These are phyloP conservation scores for Rhynchosporium graminicola DNA, from an alignment of 2,329 filamentous ascomycete genomes.

Conservation along the genomic window DNA sequence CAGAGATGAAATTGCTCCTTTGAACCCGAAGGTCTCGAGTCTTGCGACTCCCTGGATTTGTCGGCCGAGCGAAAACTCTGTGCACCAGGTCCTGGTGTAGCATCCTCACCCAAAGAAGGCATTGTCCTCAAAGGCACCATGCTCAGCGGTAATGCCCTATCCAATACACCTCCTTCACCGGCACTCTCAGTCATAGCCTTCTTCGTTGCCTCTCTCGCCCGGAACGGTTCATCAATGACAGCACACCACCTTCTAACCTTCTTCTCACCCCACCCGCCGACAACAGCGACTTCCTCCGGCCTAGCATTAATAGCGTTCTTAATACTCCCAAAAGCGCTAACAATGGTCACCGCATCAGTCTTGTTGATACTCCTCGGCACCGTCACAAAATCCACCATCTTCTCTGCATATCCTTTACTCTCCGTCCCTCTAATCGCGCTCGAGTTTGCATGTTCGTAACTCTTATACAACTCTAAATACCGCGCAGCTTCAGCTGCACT, in stretches of 20 bases:
- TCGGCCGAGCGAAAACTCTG: background rate
- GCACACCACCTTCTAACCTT: slow-evolving; percentile 87
- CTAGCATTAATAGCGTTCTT: slow-evolving; percentile 84
- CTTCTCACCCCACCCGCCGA: slow-evolving; percentile 94
- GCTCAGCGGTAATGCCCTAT: slow-evolving; percentile 40
- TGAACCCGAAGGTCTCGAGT: slow-evolving; percentile 11
- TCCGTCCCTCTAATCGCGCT: slow-evolving; percentile 84
- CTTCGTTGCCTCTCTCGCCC: slow-evolving; percentile 70
- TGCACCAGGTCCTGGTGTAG: background rate
- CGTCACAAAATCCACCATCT: slow-evolving; percentile 89
- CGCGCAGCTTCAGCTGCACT: slow-evolving; percentile 88
- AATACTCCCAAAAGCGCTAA: slow-evolving; percentile 89
- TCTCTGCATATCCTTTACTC: slow-evolving; percentile 79
- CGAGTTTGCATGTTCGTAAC: slow-evolving; percentile 81
- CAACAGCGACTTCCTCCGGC: slow-evolving; percentile 77
- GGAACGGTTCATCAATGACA: slow-evolving; percentile 82
- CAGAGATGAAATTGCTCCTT: slow-evolving; percentile 44
- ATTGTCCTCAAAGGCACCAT: slow-evolving; percentile 37
- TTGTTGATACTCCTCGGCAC: slow-evolving; percentile 90
- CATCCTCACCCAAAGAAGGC: slow-evolving; percentile 15
- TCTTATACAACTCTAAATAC: slow-evolving; percentile 94
- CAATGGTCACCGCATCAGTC: slow-evolving; percentile 85
- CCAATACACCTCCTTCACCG: slow-evolving; percentile 41
- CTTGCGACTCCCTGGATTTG: slow-evolving; percentile 12
- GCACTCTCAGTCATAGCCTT: slow-evolving; percentile 42